Evolutionary conservation across 2,329 filamentous ascomycete genomes (phyloP).

Genomic region (Blumeria hordei): DNA sequence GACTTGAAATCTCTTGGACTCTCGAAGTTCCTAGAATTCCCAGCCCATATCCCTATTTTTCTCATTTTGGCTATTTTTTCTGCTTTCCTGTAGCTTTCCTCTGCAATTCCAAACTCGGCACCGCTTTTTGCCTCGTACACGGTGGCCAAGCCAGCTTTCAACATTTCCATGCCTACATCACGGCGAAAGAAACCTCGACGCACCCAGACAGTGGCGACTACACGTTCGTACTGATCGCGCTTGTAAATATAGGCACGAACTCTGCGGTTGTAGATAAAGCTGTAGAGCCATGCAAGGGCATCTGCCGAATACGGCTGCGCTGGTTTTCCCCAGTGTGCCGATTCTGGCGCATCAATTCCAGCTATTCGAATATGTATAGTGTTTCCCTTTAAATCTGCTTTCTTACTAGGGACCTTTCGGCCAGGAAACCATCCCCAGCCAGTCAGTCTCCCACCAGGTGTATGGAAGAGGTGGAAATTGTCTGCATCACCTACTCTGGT

Average conservation of each 20-base stretch:
- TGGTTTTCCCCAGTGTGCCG: slow-evolving; percentile 73
- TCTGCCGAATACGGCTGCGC: slow-evolving; percentile 68
- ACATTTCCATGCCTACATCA: slow-evolving; percentile 78
- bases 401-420: slow-evolving; percentile 43
- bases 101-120: slow-evolving; percentile 60
- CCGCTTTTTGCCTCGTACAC: slow-evolving; percentile 85
- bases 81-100: slow-evolving; percentile 37
- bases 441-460: slow-evolving; percentile 61
- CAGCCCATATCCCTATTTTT: slow-evolving; percentile 53
- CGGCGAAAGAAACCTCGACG: slow-evolving; percentile 38
- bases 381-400: slow-evolving; percentile 44
- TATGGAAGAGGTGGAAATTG: slow-evolving; percentile 86
- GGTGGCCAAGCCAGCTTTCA: slow-evolving; percentile 62
- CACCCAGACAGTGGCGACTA: slow-evolving; percentile 67
- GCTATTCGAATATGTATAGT: slow-evolving; percentile 79
- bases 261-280: slow-evolving; percentile 43
- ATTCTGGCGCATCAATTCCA: slow-evolving; percentile 79
- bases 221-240: slow-evolving; percentile 75
- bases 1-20: slow-evolving; percentile 76
- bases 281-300: slow-evolving; percentile 56
- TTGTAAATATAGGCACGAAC: slow-evolving; percentile 68
- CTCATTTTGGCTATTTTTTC: slow-evolving; percentile 41
- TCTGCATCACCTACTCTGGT: slow-evolving; percentile 93
- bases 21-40: slow-evolving; percentile 39
- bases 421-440: slow-evolving; percentile 81